Evolutionary conservation across 176 grass and related monocot species (phyloP), one percentile per base, ranked within the genome.

Genomic region (Musa acuminata): DNA sequence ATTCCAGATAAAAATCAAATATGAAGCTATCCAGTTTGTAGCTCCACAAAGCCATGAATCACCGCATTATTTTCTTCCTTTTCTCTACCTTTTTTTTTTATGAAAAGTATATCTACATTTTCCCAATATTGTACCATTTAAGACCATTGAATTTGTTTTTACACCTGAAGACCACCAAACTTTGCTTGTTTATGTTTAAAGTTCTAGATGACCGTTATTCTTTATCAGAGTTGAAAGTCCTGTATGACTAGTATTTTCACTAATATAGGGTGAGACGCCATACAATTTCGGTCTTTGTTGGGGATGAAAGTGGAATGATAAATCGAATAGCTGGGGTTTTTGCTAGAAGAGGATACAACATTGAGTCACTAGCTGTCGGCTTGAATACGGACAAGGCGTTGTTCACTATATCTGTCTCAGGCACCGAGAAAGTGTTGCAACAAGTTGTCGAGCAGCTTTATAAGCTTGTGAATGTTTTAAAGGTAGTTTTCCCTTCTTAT

Each of bases 281-380:
- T 86, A 93, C 88, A 62, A 85, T 98, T 1, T 98, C 95, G 26
- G 95, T 93, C 3, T 98, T 98, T 75, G 95, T 98, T 51, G 95
- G 95, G 51, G 95, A 98, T 75, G 95, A 98, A 72, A 98, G 90
- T 75, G 95, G 95, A 14, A 98, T 98, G 85, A 98, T 98, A 23
- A 98, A 98, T 80, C 83, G 95, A 66, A 98, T 98, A 13, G 95
- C 95, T 3, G 95, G 95, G 29, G 90, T 98, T 1, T 98, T 98
- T 58, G 90, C 95, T 8, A 84, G 95, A 83, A 91, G 95, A 74
- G 95, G 95, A 16, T 93, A 98, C 69, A 93, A 98, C 80, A 98
- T 98, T 54, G 90, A 98, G 81, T 98, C 90, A 19, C 87, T 98
- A 53, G 95, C 95, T 12, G 95, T 98, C 66, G 95, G 95, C 72